phyloP scores from a whole-genome alignment of 2,329 filamentous ascomycete species.

The Colletotrichum sp. region DNA sequence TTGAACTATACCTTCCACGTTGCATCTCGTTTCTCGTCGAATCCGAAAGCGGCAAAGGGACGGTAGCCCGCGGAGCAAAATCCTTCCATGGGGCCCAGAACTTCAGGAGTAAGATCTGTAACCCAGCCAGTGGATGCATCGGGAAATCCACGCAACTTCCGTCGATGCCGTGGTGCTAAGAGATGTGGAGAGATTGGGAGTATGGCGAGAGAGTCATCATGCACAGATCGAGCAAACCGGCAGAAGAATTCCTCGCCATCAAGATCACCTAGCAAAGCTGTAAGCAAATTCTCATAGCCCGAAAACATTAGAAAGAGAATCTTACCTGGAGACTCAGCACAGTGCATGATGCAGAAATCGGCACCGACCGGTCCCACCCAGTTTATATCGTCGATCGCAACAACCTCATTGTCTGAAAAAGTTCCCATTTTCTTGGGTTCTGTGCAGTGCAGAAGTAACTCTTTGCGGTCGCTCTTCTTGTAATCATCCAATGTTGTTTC shows the following conservation, averaged over 20 bases:
- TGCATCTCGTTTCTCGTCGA: not conserved
- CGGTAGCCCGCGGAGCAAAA: rapidly evolving
- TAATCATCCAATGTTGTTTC: rapidly evolving
- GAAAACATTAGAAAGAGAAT: too few species aligned
- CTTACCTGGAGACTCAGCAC: not conserved
- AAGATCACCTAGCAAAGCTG: not conserved
- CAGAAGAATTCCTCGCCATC: not conserved
- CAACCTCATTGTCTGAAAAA: not conserved
- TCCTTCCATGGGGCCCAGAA: not conserved
- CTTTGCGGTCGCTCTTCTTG: not conserved
- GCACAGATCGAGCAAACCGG: not conserved
- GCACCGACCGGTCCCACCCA: rapidly evolving
- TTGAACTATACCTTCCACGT: not conserved
- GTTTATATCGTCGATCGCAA: not conserved
- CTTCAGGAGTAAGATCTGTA: not conserved
- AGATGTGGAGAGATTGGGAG: not conserved
- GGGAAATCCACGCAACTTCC: not conserved
- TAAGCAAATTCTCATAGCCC: too few species aligned
- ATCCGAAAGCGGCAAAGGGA: not conserved
- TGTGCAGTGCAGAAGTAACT: not conserved
- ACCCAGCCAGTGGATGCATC: not conserved
- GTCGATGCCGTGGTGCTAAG: not conserved
- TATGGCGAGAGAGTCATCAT: not conserved
- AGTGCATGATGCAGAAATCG: not conserved
- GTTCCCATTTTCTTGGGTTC: not conserved